These are phyloP conservation scores for Acmispon strigosus DNA, from an alignment of 306 rosid species.

Conservation along the genomic window DNA sequence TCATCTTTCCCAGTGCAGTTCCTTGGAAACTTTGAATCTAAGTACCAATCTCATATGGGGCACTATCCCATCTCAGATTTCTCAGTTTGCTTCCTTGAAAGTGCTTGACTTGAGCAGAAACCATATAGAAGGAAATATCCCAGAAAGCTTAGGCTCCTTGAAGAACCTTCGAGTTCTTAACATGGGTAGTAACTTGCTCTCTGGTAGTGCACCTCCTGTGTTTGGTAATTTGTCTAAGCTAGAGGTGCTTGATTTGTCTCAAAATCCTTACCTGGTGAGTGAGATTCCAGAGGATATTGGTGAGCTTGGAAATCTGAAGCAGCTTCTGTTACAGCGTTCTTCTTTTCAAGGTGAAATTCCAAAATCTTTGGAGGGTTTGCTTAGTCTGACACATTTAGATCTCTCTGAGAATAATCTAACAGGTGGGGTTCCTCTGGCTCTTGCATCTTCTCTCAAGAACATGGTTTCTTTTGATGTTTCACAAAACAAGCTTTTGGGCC, in stretches of 20 bases:
- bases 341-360: slow-evolving; percentile 85
- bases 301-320: slow-evolving; percentile 55
- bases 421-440: slow-evolving; percentile 48
- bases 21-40: slow-evolving; percentile 73
- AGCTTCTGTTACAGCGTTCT: slow-evolving; percentile 63
- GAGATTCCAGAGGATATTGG: slow-evolving; percentile 75
- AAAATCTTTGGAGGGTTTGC: slow-evolving; percentile 50
- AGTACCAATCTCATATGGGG: slow-evolving; percentile 91
- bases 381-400: slow-evolving; percentile 59
- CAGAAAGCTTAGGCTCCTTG: slow-evolving; percentile 57
- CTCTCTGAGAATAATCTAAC: slow-evolving; percentile 80
- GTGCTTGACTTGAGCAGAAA: slow-evolving; percentile 78
- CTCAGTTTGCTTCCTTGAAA: slow-evolving; percentile 50
- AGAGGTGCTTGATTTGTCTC: slow-evolving; percentile 77
- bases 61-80: slow-evolving; percentile 87
- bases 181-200: slow-evolving; percentile 64
- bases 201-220: slow-evolving; percentile 62
- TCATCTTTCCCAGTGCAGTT: slow-evolving; percentile 68
- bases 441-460: slow-evolving; percentile 65
- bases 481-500: slow-evolving; percentile 65
- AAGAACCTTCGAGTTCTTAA: slow-evolving; percentile 57
- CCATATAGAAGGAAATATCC: slow-evolving; percentile 69
- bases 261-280: slow-evolving; percentile 67
- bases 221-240: slow-evolving; percentile 66
- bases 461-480: slow-evolving; percentile 85